Base-by-base conservation (phyloP, 1,139 yeast species). In the Geotrichum fermentans region DNA sequence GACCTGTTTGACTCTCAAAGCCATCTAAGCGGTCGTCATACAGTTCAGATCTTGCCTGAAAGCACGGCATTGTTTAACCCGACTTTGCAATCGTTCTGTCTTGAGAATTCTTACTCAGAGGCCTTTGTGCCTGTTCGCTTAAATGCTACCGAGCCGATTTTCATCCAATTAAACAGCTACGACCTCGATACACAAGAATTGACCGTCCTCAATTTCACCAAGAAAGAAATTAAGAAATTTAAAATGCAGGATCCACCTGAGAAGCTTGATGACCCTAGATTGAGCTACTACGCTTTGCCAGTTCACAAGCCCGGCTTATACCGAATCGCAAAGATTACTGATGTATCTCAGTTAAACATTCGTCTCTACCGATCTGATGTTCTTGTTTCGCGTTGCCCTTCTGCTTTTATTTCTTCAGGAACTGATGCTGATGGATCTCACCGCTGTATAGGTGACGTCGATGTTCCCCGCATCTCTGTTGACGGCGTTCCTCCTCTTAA, bases 11-110 rank as follows among this genome's bases (percentile, higher is more conserved):
- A 87, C 58, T 74, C 82, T 50, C 77, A 86, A 30, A 70, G 82
- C 2, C 95, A 89, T 63, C 84, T 92, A 61, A 82, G 79, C 58
- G 98, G 97, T 44, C 80, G 79, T 50, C 85, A 86, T 61, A 85
- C 92, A 1, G 83, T 92, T 56, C 85, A 90, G 58, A 86, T 86
- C 57, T 71, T 94, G 38, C 98, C 98, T 0, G 97, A 92, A 63
- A 85, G 95, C 38, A 83, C 95, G 0, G 96, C 95, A 2, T 73
- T 75, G 58, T 71, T 94, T 61, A 88, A 90, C 56, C 97, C 97
- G 1, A 78, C 81, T 56, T 78, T 75, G 41, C 78, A 76, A 36
- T 74, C 79, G 13, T 75, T 74, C 52, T 90, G 97, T 65, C 63
- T 88, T 42, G 79, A 79, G 43, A 55, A 68, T 42, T 66, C 68